Evolutionary conservation across 192 early-diverging fungal genomes (phyloP).

Genomic region (Coemansia reversa): DNA sequence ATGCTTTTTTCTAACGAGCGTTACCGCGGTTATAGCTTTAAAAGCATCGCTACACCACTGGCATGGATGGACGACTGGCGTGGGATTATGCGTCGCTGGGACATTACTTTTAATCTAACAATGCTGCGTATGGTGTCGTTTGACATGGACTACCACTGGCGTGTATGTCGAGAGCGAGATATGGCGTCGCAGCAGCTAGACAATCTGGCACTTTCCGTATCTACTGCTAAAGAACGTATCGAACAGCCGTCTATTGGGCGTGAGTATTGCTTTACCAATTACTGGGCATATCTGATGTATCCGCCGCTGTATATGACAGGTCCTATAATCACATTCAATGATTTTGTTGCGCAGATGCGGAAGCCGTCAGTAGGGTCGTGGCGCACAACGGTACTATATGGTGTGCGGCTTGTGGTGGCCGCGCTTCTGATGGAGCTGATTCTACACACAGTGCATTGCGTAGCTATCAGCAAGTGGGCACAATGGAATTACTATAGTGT

Average conservation of each 20-base stretch:
- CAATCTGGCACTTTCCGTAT: conserved; percentile 2
- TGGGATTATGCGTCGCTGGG: conserved; percentile 81
- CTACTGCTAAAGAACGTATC: conserved; percentile 62
- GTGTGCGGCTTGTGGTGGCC: conserved; percentile 63
- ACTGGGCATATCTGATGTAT: conserved; percentile 80
- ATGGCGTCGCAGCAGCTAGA: conserved; percentile 20
- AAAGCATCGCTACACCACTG: conserved; percentile 48
- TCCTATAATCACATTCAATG: conserved; percentile 94
- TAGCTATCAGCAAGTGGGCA: conserved; percentile 82
- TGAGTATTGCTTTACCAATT: conserved; percentile 81
- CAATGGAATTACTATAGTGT: conserved; percentile 82
- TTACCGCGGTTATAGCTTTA: conserved; percentile 74
- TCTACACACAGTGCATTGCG: conserved; percentile 83
- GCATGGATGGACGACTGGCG: conserved; percentile 67
- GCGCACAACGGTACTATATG: conserved; percentile 54
- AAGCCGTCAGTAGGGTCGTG: conserved; percentile 48
- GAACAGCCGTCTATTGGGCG: conserved; percentile 51
- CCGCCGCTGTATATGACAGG: conserved; percentile 91
- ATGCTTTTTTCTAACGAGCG: conserved; percentile 80
- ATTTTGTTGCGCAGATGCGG: conserved; percentile 79
- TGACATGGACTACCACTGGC: conserved; percentile 93
- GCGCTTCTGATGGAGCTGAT: conserved; percentile 84
- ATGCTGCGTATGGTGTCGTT: conserved; percentile 91
- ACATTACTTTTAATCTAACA: conserved; percentile 84
- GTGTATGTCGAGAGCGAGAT: conserved; percentile 45